Base-by-base conservation (phyloP, 352 stramenopile species). In the Phytophthora ohioensis region DNA sequence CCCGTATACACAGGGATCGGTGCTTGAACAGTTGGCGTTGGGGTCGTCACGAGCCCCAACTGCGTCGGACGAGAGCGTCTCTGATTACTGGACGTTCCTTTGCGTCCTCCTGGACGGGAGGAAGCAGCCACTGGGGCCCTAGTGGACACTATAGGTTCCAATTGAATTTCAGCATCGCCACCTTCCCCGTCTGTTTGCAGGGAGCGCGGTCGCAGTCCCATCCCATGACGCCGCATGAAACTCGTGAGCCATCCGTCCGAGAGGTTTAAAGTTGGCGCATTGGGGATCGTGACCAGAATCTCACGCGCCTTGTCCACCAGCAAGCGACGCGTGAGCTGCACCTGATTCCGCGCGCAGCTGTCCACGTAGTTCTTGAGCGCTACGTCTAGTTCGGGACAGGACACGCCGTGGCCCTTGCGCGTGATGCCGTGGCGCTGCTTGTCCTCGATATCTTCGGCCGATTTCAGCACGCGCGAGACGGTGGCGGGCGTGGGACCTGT, bases 201-300 rank as follows among this genome's bases (percentile, higher is more conserved):
- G 3, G 68, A 75, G 10, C 68, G 58, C 27, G 58, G 49, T 0
- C 71, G 71, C 35, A 75, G 45, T 8, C 71, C 66, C 59, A 78
- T 64, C 1, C 61, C 54, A 42, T 78, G 71, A n/a, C 71, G 71
- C 9, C 56, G 53, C 67, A 75, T 75, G 56, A 78, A 78, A 61
- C 63, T 69, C 34, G 71, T 78, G 21, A 78, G 66, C 71, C 71
- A 78, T 21, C 71, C 71, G 35, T 66, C 67, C 27, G 71, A 78
- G 10, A 78, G 67, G n/a, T 57, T 71, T 4, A 78, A 34, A 10
- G 53, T 69, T 0, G 71, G 67, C 4, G 66, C 67, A 42, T 75
- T 34, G 4, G 71, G 61, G 34, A 78, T 71, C 43, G 63, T 57
- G 0, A 5, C 21, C 17, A 75, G 57, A 11, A 78, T 75, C 27